Evolutionary conservation across 2,329 filamentous ascomycete species (phyloP), one percentile per base, ranked within the genome.

Genomic region (Penicillium brasilianum): DNA sequence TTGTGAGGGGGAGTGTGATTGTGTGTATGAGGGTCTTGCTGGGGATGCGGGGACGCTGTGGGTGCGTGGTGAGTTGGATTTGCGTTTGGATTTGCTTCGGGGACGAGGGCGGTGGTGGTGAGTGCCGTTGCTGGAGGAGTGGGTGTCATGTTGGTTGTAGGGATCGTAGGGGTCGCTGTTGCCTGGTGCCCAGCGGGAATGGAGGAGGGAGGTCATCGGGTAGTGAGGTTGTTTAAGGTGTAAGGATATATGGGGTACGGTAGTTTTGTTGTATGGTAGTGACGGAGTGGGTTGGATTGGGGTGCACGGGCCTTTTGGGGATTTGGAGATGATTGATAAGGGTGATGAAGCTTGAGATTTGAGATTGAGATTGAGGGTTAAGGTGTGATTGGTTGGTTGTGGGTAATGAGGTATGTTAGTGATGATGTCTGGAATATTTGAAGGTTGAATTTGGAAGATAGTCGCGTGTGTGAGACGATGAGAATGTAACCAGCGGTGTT

Each of bases 171-270:
- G 6, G 3, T 51, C 36, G 25, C 37, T 41, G 37, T 54, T 54
- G 22, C 62, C 41, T 10, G 69, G 69, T 16, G 69, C 69, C 69
- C 69, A 71, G 63, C 68, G 68, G 41, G 69, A 71, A 59, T 61
- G 62, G 58, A 69, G 60, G 14, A 71, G 66, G 52, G 64, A 58
- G 50, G 62, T 66, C 41, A 44, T 36, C 8, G 32, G 25, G 22
- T 43, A 34, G 22, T 37, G 18, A 34, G 16, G 43, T 9, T 46
- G 25, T 28, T 28, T 28, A 13, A 28, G 16, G 30, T 6, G 22
- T 51, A n/a, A 10, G 10, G 28, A 28, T 53, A 18, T 30, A 14
- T 30, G 49, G 36, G 36, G 36, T 50, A 36, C 28, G 28, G 51
- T 28, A 34, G 30, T 16, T 13, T 36, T 36, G 22, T 39, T 39